Conservation (phyloP, 2,329 filamentous ascomycete genomes). For the Grosmannia serpens region DNA sequence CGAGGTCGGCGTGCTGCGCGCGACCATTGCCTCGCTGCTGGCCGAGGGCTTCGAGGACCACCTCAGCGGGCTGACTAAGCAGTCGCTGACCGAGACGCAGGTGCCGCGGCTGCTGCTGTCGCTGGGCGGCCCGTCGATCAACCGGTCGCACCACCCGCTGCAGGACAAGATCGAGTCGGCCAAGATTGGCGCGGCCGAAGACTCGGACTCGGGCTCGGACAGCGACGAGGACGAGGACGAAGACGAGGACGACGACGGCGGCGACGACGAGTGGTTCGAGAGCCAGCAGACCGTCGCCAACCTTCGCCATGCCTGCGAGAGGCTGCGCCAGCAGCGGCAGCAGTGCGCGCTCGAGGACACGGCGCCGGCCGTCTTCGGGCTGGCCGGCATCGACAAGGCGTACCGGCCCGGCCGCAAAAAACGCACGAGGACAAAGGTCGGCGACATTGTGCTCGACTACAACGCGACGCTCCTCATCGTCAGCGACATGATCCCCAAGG, state of each 20-base stretch:
- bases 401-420: neutral
- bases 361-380: neutral
- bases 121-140: neutral
- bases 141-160: neutral
- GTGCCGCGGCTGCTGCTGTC: neutral
- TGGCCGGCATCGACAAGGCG: neutral
- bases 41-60: neutral
- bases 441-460: neutral
- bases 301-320: neutral
- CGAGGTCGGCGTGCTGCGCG: neutral
- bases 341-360: neutral
- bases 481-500: neutral
- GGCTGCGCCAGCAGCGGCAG: neutral
- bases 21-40: neutral
- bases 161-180: neutral
- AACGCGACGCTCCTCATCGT: neutral
- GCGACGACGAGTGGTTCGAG: neutral
- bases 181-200: neutral
- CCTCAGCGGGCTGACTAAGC: neutral
- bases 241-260: neutral
- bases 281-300: neutral
- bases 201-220: neutral
- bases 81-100: neutral
- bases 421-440: neutral
- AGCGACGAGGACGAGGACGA: neutral